Percentiles rank a stretch among this genome's conserved stretches.
phyloP scores from a whole-genome alignment of 495 filamentous ascomycete species.

The Penicillium diatomitis region DNA sequence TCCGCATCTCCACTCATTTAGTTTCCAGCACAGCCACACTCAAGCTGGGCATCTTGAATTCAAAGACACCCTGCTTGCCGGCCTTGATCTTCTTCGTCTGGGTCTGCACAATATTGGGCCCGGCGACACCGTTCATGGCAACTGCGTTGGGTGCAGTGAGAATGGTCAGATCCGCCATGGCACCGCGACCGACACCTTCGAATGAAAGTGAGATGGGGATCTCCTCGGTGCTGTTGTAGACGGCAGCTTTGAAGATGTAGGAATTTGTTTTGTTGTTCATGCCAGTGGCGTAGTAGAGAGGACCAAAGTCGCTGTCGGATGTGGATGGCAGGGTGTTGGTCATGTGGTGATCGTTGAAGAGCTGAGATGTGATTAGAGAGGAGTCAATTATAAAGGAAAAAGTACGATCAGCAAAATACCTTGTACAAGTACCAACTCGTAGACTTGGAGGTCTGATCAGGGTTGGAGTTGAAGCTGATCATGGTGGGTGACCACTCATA shows the following conservation, averaged over 20 bases:
- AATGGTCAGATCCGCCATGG: conserved; percentile 46
- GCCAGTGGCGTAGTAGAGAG: conserved; percentile 36
- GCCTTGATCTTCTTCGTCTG: conserved; percentile 35
- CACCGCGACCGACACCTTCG: conserved; percentile 37
- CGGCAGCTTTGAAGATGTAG: conserved; percentile 52
- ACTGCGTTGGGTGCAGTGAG: conserved; percentile 41
- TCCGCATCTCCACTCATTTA: neutral
- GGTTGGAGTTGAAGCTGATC: conserved; percentile 36
- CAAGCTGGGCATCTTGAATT: conserved; percentile 39
- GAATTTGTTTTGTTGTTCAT: conserved; percentile 22
- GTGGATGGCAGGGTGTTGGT: conserved; percentile 36
- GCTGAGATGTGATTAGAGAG: conserved; percentile 9
- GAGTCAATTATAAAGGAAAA: neutral
- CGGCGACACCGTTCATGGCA: conserved; percentile 31
- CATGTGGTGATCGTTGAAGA: conserved; percentile 33
- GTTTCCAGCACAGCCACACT: conserved; percentile 44
- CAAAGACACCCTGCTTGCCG: conserved; percentile 34
- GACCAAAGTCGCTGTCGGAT: conserved; percentile 27
- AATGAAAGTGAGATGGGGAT: conserved; percentile 45
- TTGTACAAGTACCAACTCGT: conserved; percentile 34
- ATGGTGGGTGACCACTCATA: conserved; percentile 41
- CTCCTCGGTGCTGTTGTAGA: conserved; percentile 52
- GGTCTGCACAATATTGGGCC: conserved; percentile 34
- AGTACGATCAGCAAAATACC: conserved; percentile 8
- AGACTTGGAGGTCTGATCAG: conserved; percentile 28